Base-by-base conservation (phyloP, 2,329 filamentous ascomycete genomes). In the Penicillium brasilianum region DNA sequence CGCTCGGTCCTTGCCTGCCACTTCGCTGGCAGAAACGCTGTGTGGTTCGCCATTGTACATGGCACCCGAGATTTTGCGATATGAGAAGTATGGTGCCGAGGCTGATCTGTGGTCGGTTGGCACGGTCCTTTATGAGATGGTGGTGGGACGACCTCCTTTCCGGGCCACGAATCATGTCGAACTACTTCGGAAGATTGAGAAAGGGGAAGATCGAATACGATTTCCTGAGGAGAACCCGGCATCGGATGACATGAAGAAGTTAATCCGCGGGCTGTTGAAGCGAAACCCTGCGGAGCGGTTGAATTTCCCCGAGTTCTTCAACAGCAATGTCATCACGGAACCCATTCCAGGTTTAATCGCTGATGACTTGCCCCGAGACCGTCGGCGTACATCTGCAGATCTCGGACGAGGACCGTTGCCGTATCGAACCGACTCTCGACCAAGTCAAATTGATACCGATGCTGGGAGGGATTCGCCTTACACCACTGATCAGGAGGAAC, bases 41-140 rank as follows among this genome's bases (percentile, higher is more conserved):
- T 99, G 95, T 76, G 95, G 95, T 18, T 98, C 95, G 13, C 95
- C 95, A 10, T 82, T 99, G 28, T 99, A 99, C 80, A 99, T 99
- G 95, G 95, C 95, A 0, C 95, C 95, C 4, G 95, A 99, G 80
- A 99, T 99, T 66, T 83, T 99, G 64, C 89, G 93, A 61, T 99
- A 98, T 72, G 93, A 99, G 76, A 94, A 94, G 72, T 99, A 99
- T 77, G 94, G 97, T 79, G 92, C 94, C 65, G 96, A 96, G 77
- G 94, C 93, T 50, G 95, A 99, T 80, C 81, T 99, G 36, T 99
- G 95, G 95, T 99, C 95, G 22, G 92, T 97, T 36, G 95, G 95
- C 54, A 97, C 95, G 18, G 95, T 99, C 9, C 81, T 96, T 25
- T 97, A 92, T 74, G 95, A 99, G 79, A 97, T 99, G 93, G 88